phyloP scores from a whole-genome alignment of 768 basidiomycete species.

The Pisolithus orientalis region DNA sequence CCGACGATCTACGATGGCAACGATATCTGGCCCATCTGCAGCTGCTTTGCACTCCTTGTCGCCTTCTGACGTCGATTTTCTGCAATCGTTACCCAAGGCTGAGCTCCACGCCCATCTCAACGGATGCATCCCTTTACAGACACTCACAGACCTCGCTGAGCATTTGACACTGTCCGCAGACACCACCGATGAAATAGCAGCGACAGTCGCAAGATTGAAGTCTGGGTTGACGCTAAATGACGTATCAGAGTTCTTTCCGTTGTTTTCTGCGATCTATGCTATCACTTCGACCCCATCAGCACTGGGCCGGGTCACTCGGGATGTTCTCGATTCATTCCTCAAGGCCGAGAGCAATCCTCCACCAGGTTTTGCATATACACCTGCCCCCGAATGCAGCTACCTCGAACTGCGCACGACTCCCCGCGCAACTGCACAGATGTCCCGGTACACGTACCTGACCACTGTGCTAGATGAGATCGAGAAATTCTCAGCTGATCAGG shows the following conservation, averaged over 20 bases:
- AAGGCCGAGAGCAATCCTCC: constrained; percentile 13
- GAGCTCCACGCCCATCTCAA: constrained; percentile 86
- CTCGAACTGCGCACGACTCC: constrained; percentile 85
- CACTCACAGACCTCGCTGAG: constrained; percentile 56
- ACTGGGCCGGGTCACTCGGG: constrained; percentile 50
- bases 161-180: constrained; percentile 27
- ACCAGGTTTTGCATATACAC: constrained; percentile 22
- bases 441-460: constrained; percentile 51
- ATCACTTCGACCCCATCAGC: constrained; percentile 57
- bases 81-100: constrained; percentile 66
- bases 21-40: constrained; percentile 30
- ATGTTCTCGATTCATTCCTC: constrained; percentile 64
- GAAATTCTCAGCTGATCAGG: constrained; percentile 41
- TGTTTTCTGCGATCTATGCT: constrained; percentile 77
- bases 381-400: constrained; percentile 55
- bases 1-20: neutral
- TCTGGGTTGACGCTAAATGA: constrained; percentile 39
- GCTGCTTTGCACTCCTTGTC: constrained; percentile 50
- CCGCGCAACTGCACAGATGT: constrained; percentile 51
- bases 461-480: constrained; percentile 63
- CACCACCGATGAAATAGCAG: constrained; percentile 32
- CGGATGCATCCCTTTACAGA: constrained; percentile 67
- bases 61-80: constrained; percentile 47
- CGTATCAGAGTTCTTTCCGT: constrained; percentile 64
- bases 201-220: constrained; percentile 37